A percentile compares a stretch with the other conserved stretches of the same genome.
Evolutionary conservation across 352 stramenopile genomes (phyloP).

Genomic region (Globisporangium nunn): DNA sequence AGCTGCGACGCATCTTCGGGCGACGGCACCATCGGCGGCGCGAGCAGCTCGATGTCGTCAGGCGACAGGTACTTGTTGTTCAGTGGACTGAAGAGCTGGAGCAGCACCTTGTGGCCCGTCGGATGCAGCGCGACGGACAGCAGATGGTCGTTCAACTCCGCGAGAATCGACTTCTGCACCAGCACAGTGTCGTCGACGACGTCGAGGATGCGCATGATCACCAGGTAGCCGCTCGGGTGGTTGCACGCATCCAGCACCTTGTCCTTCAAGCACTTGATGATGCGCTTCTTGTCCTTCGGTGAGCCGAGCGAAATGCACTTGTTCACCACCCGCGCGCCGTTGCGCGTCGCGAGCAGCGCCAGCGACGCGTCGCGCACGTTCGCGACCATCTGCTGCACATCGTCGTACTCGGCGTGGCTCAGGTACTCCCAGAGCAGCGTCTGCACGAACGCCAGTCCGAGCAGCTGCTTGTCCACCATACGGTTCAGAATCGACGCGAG

Average conservation of each 20-base stretch:
- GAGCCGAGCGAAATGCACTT: slow-evolving; percentile 76
- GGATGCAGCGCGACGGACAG: slow-evolving; percentile 64
- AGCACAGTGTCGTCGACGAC: slow-evolving; percentile 89
- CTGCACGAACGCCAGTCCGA: slow-evolving; percentile 85
- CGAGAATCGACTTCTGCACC: slow-evolving; percentile 86
- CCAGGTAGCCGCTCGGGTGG: slow-evolving; percentile 87
- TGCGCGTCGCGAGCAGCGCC: slow-evolving; percentile 80
- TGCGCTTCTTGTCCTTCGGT: slow-evolving; percentile 88
- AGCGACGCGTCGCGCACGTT: slow-evolving; percentile 84
- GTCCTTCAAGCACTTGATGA: slow-evolving; percentile 89
- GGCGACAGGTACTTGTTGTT: slow-evolving; percentile 82
- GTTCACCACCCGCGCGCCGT: slow-evolving; percentile 82
- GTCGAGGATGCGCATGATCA: slow-evolving; percentile 85
- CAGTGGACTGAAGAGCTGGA: slow-evolving; percentile 71
- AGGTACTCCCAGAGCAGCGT: slow-evolving; percentile 88
- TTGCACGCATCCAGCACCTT: slow-evolving; percentile 86
- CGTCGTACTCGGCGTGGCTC: slow-evolving; percentile 62
- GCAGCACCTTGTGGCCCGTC: slow-evolving; percentile 68
- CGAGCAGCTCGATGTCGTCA: slow-evolving; percentile 69
- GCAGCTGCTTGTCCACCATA: slow-evolving; percentile 88
- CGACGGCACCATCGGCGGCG: slow-evolving; percentile 65
- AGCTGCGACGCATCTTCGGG: slow-evolving; percentile 45
- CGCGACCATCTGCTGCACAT: slow-evolving; percentile 81
- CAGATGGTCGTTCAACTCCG: slow-evolving; percentile 73
- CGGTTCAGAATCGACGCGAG: slow-evolving; percentile 65